phyloP scores from a whole-genome alignment of 1,284 basidiomycete genomes.

The Pseudomicrostroma phylloplanum region DNA sequence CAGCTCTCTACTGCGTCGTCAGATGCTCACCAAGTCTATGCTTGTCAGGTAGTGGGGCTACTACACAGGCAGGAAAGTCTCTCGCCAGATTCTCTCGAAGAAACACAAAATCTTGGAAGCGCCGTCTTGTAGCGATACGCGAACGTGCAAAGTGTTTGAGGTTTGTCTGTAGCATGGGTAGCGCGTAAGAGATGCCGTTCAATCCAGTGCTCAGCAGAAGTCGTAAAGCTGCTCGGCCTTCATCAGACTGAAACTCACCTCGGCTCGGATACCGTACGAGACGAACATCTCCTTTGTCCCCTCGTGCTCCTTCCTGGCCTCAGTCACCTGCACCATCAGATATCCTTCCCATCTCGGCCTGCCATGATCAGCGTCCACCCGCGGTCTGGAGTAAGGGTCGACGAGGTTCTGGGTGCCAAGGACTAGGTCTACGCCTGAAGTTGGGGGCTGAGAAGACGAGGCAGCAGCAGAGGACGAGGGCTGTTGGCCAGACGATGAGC shows the following conservation, averaged over 20 bases:
- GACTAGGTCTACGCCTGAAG: constrained; percentile 12
- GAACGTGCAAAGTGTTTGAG: constrained; percentile 62
- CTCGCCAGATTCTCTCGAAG: constrained; percentile 77
- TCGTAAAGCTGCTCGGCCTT: neutral
- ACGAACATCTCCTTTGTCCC: constrained; percentile 87
- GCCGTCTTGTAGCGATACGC: constrained; percentile 68
- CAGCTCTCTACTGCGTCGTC: neutral
- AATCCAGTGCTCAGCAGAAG: neutral
- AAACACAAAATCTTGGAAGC: constrained; percentile 97
- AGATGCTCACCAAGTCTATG: constrained; percentile 65
- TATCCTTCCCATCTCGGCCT: constrained; percentile 33
- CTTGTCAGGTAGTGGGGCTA: constrained; percentile 92
- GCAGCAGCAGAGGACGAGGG: constrained; percentile 17
- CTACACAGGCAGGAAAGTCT: constrained; percentile 92
- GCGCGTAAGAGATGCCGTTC: neutral
- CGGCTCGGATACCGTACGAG: constrained; percentile 82
- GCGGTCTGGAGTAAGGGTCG: constrained; percentile 6
- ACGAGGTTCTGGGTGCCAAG: constrained; percentile 6
- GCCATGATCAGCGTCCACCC: constrained; percentile 1
- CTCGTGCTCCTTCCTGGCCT: constrained; percentile 89
- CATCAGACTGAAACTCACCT: constrained; percentile 58
- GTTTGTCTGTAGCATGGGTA: constrained; percentile 62
- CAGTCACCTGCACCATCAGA: constrained; percentile 66
- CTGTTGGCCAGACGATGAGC: constrained; percentile 14
- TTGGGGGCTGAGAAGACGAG: constrained; percentile 12